Evolutionary conservation across 805 yeast genomes (phyloP).

Genomic region (Pichia pseudocactophila): DNA sequence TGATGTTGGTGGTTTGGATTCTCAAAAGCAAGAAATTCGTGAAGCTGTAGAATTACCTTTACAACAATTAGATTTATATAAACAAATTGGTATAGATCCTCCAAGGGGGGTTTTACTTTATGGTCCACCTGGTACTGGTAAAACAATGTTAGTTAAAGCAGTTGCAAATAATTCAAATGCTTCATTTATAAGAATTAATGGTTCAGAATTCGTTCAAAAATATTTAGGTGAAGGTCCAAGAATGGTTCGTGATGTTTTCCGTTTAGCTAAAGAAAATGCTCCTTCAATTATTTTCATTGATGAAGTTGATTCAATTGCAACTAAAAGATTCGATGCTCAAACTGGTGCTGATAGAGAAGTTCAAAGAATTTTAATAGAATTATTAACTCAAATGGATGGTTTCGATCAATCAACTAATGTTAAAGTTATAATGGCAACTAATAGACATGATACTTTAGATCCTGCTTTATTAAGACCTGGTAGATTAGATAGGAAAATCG

Average conservation of each 20-base stretch:
- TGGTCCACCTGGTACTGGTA: conserved; percentile 99
- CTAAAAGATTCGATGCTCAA: conserved; percentile 98
- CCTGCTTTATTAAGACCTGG: conserved; percentile 98
- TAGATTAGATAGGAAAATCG: conserved; percentile 95
- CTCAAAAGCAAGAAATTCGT: conserved; percentile 98
- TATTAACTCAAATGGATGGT: conserved; percentile 98
- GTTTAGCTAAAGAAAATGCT: conserved; percentile 94
- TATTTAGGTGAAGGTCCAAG: conserved; percentile 99
- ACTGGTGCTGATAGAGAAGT: conserved; percentile 99
- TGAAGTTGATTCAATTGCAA: conserved; percentile 98
- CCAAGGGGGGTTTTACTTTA: conserved; percentile 95
- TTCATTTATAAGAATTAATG: conserved; percentile 90
- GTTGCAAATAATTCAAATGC: conserved; percentile 97
- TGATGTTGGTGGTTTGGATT: conserved; percentile 97
- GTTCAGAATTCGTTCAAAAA: conserved; percentile 97
- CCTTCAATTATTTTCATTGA: conserved; percentile 97
- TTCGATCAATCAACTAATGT: conserved; percentile 93
- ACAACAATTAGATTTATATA: conserved; percentile 90
- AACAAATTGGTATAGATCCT: conserved; percentile 97
- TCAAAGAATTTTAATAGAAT: conserved; percentile 91
- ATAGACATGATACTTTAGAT: conserved; percentile 97
- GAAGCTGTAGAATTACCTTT: conserved; percentile 97
- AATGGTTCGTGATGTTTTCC: conserved; percentile 97
- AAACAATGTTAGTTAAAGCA: conserved; percentile 97
- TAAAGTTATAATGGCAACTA: conserved; percentile 98